Evolutionary conservation across 2,329 filamentous ascomycete genomes (phyloP), one percentile per base, ranked within the genome.

Genomic region (Alternaria sp.): DNA sequence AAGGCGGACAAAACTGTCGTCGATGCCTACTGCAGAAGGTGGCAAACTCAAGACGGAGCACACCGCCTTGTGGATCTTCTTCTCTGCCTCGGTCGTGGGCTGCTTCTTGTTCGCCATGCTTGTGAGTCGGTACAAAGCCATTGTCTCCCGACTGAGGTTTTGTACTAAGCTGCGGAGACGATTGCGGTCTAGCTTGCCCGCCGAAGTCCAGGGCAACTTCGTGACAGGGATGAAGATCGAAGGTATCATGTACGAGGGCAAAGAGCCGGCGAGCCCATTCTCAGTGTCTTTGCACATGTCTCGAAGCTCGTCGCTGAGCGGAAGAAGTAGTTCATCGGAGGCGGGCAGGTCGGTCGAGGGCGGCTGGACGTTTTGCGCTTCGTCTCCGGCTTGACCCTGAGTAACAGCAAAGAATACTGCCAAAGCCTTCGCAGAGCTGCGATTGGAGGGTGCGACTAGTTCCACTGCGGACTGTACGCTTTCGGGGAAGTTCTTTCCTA

Each of bases 211-310:
- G 5, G 77, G 77, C 67, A 80, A 70, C 40, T 71, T 74, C 4
- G 49, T 67, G 19, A 80, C 67, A 0, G 77, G 77, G 7, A 79
- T 58, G 59, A 75, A 80, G 19, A 76, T 72, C 0, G 72, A 67
- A 1, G 77, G 77, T 19, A 78, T 75, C 77, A 79, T 79, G 57
- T 78, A 79, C 0, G 72, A 64, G 0, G 77, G 77, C 9, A 80
- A 59, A 4, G 71, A 65, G 10, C 73, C 70, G 10, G 67, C 69
- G 11, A 79, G 68, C 3, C 68, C 62, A 57, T 78, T 77, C 59
- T 77, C 75, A 13, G 76, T 65, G 6, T 68, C 55, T 54, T 78
- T 77, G 64, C 74, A 78, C 46, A 76, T 67, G 8, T 70, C 64
- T 17, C 71, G 69, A 12, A 72, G 52, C 11, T 68, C 55, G 23